Percentiles rank a stretch among this genome's conserved stretches.
Conservation (phyloP, 352 stramenopile genomes). For the Phytopythium litorale region DNA sequence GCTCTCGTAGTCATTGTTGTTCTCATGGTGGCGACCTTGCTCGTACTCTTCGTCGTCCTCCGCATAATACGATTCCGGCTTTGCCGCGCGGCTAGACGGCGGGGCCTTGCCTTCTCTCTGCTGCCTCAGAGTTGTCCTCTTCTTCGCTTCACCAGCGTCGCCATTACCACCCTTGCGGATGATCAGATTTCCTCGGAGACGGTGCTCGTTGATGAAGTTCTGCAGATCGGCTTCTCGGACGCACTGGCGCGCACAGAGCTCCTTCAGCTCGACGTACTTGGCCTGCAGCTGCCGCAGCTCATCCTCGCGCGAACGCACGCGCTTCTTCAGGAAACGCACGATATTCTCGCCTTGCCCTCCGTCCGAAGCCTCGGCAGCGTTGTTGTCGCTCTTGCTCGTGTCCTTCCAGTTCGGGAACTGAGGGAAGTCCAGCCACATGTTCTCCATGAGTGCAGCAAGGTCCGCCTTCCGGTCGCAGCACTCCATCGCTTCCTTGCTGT, state of each 20-base stretch:
- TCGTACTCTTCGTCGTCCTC: slow-evolving; percentile 11
- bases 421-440: slow-evolving; percentile 56
- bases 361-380: slow-evolving; percentile 7
- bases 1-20: slow-evolving; percentile 24
- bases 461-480: slow-evolving; percentile 23
- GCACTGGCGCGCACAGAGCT: slow-evolving; percentile 70
- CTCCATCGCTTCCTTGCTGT: slow-evolving; percentile 37
- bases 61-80: slow-evolving; percentile 12
- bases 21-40: slow-evolving; percentile 14
- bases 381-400: slow-evolving; percentile 9
- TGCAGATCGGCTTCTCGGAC: slow-evolving; percentile 72
- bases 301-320: slow-evolving; percentile 50
- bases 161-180: slow-evolving; percentile 31
- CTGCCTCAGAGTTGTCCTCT: slow-evolving; percentile 17
- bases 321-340: slow-evolving; percentile 56
- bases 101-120: slow-evolving; percentile 8
- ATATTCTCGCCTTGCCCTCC: slow-evolving; percentile 16
- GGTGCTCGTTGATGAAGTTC: slow-evolving; percentile 82
- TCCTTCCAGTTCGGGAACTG: slow-evolving; percentile 23
- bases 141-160: slow-evolving; percentile 9
- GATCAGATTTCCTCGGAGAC: slow-evolving; percentile 61
- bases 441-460: slow-evolving; percentile 35
- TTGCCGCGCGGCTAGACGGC: slow-evolving; percentile 18
- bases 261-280: slow-evolving; percentile 75
- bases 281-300: slow-evolving; percentile 48